A percentile compares a stretch with the other conserved stretches of the same genome.
Conservation (phyloP, 2,329 filamentous ascomycete genomes). For the Fusarium bulbicola region DNA sequence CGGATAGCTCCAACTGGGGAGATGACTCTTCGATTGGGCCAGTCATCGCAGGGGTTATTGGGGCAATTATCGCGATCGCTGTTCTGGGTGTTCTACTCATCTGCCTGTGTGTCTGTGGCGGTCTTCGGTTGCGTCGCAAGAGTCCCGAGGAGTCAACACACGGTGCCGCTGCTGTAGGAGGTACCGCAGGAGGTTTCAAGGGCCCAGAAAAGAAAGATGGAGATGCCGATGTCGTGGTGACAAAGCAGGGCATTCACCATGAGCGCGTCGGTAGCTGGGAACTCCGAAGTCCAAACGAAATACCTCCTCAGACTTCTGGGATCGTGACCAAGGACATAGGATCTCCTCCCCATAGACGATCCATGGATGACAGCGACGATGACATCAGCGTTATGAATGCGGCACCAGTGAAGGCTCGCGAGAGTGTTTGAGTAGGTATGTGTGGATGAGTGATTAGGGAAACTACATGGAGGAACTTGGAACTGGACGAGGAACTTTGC, state of each 20-base stretch:
- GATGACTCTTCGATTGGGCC: slow-evolving; percentile 43
- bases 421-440: slow-evolving; percentile 47
- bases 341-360: slow-evolving; percentile 24
- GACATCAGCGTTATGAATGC: slow-evolving; percentile 49
- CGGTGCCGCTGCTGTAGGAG: slow-evolving; percentile 40
- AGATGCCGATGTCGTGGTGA: slow-evolving; percentile 55
- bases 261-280: slow-evolving; percentile 63
- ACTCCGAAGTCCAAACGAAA: slow-evolving; percentile 42
- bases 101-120: slow-evolving; percentile 46
- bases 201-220: slow-evolving; percentile 55
- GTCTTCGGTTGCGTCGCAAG: slow-evolving; percentile 45
- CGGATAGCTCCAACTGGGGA: background rate
- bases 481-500: background rate
- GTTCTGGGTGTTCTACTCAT: slow-evolving; percentile 47
- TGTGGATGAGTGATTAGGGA: background rate
- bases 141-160: background rate
- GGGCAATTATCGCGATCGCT: slow-evolving; percentile 52
- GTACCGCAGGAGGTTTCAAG: slow-evolving; percentile 52
- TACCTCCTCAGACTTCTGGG: slow-evolving; percentile 26
- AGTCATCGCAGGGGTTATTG: slow-evolving; percentile 57
- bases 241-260: slow-evolving; percentile 51
- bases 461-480: background rate
- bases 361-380: slow-evolving; percentile 45
- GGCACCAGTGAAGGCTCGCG: slow-evolving; percentile 50
- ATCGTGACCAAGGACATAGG: slow-evolving; percentile 39